Evolutionary conservation across 1,284 basidiomycete species (phyloP).

Genomic region (Pholiota adiposa): DNA sequence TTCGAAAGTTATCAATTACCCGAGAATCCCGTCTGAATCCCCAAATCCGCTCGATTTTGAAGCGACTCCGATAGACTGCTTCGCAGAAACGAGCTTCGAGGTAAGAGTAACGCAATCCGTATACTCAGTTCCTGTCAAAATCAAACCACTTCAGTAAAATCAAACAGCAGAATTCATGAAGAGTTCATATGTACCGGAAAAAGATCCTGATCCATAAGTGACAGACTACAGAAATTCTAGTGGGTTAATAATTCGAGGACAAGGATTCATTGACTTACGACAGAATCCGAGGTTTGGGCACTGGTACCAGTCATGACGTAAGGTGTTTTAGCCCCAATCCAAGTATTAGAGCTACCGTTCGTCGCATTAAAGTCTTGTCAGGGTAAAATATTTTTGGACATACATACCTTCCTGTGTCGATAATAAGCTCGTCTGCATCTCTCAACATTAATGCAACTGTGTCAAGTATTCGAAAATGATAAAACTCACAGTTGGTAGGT

Average conservation of each 20-base stretch:
- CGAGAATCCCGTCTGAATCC: conserved; percentile 58
- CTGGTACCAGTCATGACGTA: conserved; percentile 55
- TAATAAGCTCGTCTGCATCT: conserved; percentile 7
- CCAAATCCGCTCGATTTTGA: conserved; percentile 40
- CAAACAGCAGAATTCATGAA: neutral
- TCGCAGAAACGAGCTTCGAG: conserved; percentile 34
- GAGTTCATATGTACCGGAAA: no score
- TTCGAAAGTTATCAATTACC: conserved; percentile 28
- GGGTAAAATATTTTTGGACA: no score
- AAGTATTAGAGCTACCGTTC: conserved; percentile 61
- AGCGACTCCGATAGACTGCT: conserved; percentile 37
- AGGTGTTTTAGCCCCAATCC: conserved; percentile 55
- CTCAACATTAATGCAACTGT: no score
- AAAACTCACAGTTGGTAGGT: neutral
- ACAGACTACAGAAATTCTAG: conserved; percentile 41
- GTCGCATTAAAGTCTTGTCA: no score
- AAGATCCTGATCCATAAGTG: conserved; percentile 54
- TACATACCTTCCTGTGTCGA: conserved; percentile 13
- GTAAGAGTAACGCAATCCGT: conserved; percentile 46
- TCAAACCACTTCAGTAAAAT: neutral
- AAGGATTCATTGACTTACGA: conserved; percentile 41
- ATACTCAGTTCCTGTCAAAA: conserved; percentile 41
- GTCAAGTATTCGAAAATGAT: no score
- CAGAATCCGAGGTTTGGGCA: conserved; percentile 36
- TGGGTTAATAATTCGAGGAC: neutral